Percentiles rank a stretch among this genome's conserved stretches.
phyloP scores from a whole-genome alignment of 805 yeast species.

The Candida ipomoeae region DNA sequence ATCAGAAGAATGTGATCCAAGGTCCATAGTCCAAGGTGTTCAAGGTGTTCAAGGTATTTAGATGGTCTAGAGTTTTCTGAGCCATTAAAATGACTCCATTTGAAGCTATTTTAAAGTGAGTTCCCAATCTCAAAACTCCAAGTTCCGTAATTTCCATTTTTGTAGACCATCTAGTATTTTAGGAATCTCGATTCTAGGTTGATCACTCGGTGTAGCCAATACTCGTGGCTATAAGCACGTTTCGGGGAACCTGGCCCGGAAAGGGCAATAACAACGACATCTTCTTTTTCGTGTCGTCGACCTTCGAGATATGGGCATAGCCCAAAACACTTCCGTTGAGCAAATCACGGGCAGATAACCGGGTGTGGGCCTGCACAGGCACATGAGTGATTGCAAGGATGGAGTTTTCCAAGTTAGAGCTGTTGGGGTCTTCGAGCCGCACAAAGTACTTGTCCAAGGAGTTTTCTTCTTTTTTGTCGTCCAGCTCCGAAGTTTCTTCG shows the following conservation, averaged over 20 bases:
- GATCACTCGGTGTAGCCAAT: constrained; percentile 74
- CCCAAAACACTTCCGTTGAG: constrained; percentile 68
- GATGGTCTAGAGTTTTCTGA: no score
- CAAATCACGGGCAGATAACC: constrained; percentile 42
- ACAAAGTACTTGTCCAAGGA: constrained; percentile 32
- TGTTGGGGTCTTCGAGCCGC: constrained; percentile 40
- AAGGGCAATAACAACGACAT: constrained; percentile 77
- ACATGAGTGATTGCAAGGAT: constrained; percentile 56
- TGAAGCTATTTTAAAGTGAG: no score
- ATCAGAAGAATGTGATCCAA: no score
- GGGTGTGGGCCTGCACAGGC: constrained; percentile 33
- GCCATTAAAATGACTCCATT: no score
- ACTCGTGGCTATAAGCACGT: constrained; percentile 69
- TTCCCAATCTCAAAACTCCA: no score
- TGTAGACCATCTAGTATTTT: no score
- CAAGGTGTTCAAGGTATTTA: no score
- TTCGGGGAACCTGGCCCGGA: constrained; percentile 79
- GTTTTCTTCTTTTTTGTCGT: constrained; percentile 20
- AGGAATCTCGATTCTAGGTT: background rate
- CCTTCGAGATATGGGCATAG: constrained; percentile 65
- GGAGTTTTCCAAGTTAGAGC: constrained; percentile 66
- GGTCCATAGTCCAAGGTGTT: no score
- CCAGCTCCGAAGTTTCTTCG: constrained; percentile 20
- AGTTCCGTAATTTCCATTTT: no score
- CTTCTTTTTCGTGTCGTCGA: constrained; percentile 69